Base-by-base conservation (phyloP, 2,329 filamentous ascomycete genomes). In the Ascochyta clinopodiicola region DNA sequence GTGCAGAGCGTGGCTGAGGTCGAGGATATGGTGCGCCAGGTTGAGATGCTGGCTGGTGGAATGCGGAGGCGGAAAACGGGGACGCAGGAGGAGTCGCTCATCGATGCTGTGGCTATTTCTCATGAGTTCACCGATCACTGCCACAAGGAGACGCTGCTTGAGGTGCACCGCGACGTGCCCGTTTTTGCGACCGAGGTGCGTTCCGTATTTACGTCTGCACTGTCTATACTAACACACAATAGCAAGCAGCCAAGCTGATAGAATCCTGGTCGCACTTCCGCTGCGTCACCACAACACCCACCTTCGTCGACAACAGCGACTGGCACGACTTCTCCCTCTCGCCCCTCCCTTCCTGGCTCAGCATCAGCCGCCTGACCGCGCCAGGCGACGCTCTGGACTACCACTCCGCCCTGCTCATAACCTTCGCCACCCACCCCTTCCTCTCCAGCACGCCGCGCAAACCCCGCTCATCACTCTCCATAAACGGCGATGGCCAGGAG, bases 101-200 rank as follows among this genome's bases (percentile, higher is more conserved):
- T 89, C 27, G 86, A 89, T 67, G 82, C 76, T 2, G 84, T 89
- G 2, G 78, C 80, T 25, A 78, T 89, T 29, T 84, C 80, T 15
- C 86, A 89, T 66, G 86, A 89, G 68, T 89, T 89, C 62, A 88
- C 86, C 1, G 86, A 89, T 65, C 87, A 88, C 67, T 88, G 86
- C 70, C 86, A 89, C 64, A 78, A 82, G 56, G 79, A 82, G 2
- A 89, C 87, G 13, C 74, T 89, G 24, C 69, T 81, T 38, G 81
- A 87, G 62, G 71, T 89, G 3, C 76, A 83, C 6, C 61, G 63
- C 1, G 70, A 78, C 38, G 82, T 86, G 4, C 85, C 86, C 0
- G 78, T 89, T 0, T 82, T 88, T 54, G 86, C 86, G 12, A 82
- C 84, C 2, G 79, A 75, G 60, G 77, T 78, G 50, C 36, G 65